Percentiles rank a stretch among this genome's conserved stretches.
Conservation (phyloP, 2,329 filamentous ascomycete species). For the Cladobotryum protrusum region DNA sequence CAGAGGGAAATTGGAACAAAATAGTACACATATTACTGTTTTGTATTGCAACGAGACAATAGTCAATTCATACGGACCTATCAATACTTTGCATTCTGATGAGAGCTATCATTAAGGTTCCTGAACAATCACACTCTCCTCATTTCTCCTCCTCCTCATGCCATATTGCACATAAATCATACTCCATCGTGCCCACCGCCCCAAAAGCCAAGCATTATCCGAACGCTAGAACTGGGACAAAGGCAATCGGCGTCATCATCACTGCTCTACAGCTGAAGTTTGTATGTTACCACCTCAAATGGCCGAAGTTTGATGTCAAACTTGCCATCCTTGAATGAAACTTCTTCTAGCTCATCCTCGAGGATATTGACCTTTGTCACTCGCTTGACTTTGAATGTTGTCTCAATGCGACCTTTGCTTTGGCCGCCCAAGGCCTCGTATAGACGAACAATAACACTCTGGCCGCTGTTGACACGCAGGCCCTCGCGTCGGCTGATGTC, state of each 20-base stretch:
- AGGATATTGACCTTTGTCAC: slow-evolving; percentile 80
- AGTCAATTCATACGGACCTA: background rate
- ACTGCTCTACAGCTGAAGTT: slow-evolving; percentile 46
- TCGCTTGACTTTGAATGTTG: slow-evolving; percentile 63
- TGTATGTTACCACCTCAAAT: slow-evolving; percentile 81
- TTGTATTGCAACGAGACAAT: slow-evolving; percentile 1
- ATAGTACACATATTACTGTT: background rate
- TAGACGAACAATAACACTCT: slow-evolving; percentile 74
- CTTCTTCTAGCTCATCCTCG: slow-evolving; percentile 74
- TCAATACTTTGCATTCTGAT: background rate
- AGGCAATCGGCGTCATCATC: slow-evolving; percentile 21
- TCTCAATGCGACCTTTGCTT: slow-evolving; percentile 63
- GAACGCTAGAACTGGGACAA: slow-evolving; percentile 18
- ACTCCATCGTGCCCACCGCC: background rate
- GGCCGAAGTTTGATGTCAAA: slow-evolving; percentile 63
- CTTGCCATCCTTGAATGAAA: slow-evolving; percentile 43
- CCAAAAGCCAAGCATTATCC: slow-evolving; percentile 10
- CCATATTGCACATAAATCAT: background rate
- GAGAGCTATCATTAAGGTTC: background rate
- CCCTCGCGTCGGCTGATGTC: slow-evolving; percentile 59
- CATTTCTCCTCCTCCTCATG: background rate
- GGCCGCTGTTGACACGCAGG: slow-evolving; percentile 60
- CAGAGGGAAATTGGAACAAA: background rate
- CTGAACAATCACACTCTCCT: background rate
- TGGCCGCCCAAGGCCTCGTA: slow-evolving; percentile 87